Percentiles rank a stretch among this genome's conserved stretches.
Evolutionary conservation across 2,329 filamentous ascomycete species (phyloP).

Genomic region (Aureobasidium uvarum): DNA sequence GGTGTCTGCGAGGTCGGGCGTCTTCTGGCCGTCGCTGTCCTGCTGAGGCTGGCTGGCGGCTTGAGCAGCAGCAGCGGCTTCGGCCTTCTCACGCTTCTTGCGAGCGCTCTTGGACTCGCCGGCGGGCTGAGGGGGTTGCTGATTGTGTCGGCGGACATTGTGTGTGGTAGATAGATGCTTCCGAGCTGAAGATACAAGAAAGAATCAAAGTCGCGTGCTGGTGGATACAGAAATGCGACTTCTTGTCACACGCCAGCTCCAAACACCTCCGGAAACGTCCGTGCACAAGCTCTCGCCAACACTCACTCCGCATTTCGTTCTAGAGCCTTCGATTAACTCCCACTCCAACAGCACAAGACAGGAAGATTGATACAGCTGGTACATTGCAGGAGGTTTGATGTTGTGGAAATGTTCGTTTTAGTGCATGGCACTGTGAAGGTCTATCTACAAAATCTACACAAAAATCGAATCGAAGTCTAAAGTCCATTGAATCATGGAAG

Average conservation of each 20-base stretch:
- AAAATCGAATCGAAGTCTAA: constrained; percentile 26
- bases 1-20: constrained; percentile 36
- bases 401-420: background rate
- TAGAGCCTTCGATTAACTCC: background rate
- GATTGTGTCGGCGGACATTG: constrained; percentile 64
- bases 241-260: constrained; percentile 4
- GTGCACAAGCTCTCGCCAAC: background rate
- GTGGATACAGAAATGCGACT: constrained; percentile 11
- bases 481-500: constrained; percentile 20
- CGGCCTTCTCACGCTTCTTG: constrained; percentile 54
- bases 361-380: background rate
- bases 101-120: constrained; percentile 52
- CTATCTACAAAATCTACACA: constrained; percentile 20
- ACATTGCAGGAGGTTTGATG: background rate
- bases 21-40: constrained; percentile 11
- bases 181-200: background rate
- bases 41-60: constrained; percentile 35
- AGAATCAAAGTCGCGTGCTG: constrained; percentile 20
- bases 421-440: constrained; percentile 10
- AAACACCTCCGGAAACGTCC: background rate
- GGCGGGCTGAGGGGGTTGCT: constrained; percentile 63
- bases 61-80: constrained; percentile 36
- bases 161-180: constrained; percentile 26
- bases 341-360: background rate
- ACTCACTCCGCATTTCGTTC: background rate